phyloP scores from a whole-genome alignment of 1,284 basidiomycete species.

The Fomes fomentarius region DNA sequence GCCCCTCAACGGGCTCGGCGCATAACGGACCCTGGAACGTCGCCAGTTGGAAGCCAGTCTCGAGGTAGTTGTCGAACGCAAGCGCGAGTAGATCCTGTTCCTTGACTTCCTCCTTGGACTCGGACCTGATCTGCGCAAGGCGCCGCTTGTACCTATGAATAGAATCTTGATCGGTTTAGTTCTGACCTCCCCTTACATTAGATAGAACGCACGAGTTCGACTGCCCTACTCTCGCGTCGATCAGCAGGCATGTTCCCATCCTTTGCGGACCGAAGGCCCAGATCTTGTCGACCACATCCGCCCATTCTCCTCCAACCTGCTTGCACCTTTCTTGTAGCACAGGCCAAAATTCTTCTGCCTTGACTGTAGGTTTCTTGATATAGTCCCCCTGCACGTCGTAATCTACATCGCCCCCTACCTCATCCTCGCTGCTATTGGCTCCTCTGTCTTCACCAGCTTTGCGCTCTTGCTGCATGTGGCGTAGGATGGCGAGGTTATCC shows the following conservation, averaged over 20 bases:
- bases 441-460: slow-evolving; percentile 35
- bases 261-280: slow-evolving; percentile 94
- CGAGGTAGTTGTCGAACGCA: slow-evolving; percentile 84
- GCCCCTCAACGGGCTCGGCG: slow-evolving; percentile 92
- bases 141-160: slow-evolving; percentile 55
- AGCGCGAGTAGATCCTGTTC: slow-evolving; percentile 29
- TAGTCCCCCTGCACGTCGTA: slow-evolving; percentile 62
- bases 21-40: slow-evolving; percentile 94
- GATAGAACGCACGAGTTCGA: slow-evolving; percentile 54
- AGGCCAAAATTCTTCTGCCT: slow-evolving; percentile 83
- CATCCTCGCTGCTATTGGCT: slow-evolving; percentile 41
- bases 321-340: slow-evolving; percentile 68
- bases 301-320: slow-evolving; percentile 84
- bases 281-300: slow-evolving; percentile 68
- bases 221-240: slow-evolving; percentile 65
- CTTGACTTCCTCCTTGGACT: slow-evolving; percentile 29
- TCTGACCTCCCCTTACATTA: slow-evolving; percentile 3
- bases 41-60: slow-evolving; percentile 95
- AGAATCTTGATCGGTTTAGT: no score
- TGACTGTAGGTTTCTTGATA: slow-evolving; percentile 62
- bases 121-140: slow-evolving; percentile 44
- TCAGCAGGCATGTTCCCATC: slow-evolving; percentile 85
- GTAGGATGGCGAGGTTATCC: slow-evolving; percentile 67
- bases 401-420: slow-evolving; percentile 36
- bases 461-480: slow-evolving; percentile 55